phyloP scores from a whole-genome alignment of 1,284 basidiomycete species.

The Ganoderma leucocontextum region DNA sequence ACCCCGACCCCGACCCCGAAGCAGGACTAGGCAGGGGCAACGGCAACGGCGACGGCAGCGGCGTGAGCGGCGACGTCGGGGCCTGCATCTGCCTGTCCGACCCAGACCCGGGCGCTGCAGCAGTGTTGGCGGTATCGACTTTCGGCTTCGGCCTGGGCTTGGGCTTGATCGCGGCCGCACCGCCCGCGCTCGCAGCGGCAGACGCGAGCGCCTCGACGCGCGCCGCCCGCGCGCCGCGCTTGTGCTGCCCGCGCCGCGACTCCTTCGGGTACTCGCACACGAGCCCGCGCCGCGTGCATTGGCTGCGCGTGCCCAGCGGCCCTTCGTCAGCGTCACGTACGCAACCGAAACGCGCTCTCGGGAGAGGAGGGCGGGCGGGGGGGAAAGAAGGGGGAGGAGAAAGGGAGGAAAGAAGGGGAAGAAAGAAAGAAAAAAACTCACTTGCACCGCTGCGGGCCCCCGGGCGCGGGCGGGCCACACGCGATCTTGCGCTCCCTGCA shows the following conservation, averaged over 20 bases:
- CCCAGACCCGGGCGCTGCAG: neutral
- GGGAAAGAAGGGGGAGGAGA: neutral
- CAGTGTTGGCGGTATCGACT: neutral
- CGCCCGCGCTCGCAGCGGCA: conserved; percentile 10
- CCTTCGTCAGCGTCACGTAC: neutral
- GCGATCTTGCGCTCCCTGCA: conserved; percentile 51
- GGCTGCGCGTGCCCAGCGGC: conserved; percentile 41
- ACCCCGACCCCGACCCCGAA: neutral
- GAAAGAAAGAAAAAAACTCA: conserved; percentile 31
- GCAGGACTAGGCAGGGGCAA: neutral
- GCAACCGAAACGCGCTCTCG: no score
- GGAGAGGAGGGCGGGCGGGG: no score
- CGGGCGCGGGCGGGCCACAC: conserved; percentile 45
- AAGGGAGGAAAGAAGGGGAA: neutral
- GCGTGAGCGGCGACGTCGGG: conserved; percentile 27
- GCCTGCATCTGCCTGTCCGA: neutral
- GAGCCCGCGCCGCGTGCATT: conserved; percentile 56
- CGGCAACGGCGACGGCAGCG: conserved; percentile 18
- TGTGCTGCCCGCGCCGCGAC: conserved; percentile 60
- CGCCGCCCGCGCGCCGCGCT: conserved; percentile 44
- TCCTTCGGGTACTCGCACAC: conserved; percentile 60
- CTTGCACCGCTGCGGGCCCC: conserved; percentile 44
- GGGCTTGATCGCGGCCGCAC: conserved; percentile 7
- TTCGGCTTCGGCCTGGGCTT: conserved; percentile 11
- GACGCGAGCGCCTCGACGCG: conserved; percentile 35